Evolutionary conservation across 2,329 filamentous ascomycete species (phyloP), one percentile per base, ranked within the genome.

Genomic region (Aspergillus sp.): DNA sequence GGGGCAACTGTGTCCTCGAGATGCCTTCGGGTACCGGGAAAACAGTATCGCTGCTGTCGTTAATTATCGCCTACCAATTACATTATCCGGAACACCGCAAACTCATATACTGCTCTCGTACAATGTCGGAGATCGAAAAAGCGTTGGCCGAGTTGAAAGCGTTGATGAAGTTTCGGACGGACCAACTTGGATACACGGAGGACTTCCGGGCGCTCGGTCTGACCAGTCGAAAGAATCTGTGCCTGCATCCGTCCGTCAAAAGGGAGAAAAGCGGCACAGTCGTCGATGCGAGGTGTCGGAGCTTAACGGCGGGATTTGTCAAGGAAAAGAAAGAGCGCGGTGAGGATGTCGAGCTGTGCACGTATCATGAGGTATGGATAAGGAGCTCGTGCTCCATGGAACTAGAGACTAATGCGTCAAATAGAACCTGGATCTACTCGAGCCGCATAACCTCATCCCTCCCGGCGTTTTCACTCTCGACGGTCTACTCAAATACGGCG

Each of bases 41-140:
- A 82, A 99, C 95, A 0, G 91, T 99, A 26, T 97, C 95, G 10
- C 83, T 99, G 4, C 82, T 99, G 49, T 97, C 95, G 0, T 85
- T 99, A 67, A 99, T 99, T 71, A 88, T 99, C 59, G 94, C 95
- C 47, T 99, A 99, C 71, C 96, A 99, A 77, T 91, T 95, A 74
- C 89, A 93, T 73, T 93, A 94, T 70, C 92, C 93, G 3, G 92
- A 96, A 73, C 91, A 95, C 69, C 85, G 96, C 57, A 99, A 99
- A 78, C 87, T 99, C 54, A 97, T 99, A 57, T 99, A 99, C 78
- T 99, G 95, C 81, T 99, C 95, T 64, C 92, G 95, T 80, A 99
- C 95, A 58, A 99, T 99, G 93, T 99, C 95, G 42, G 95, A 99
- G 80, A 99, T 99, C 71, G 95, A 99, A 75, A 99, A 99, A 78